A percentile compares a stretch with the other conserved stretches of the same genome.
phyloP scores from a whole-genome alignment of 371 early-diverging fungal species.

The Circinella umbellata region DNA sequence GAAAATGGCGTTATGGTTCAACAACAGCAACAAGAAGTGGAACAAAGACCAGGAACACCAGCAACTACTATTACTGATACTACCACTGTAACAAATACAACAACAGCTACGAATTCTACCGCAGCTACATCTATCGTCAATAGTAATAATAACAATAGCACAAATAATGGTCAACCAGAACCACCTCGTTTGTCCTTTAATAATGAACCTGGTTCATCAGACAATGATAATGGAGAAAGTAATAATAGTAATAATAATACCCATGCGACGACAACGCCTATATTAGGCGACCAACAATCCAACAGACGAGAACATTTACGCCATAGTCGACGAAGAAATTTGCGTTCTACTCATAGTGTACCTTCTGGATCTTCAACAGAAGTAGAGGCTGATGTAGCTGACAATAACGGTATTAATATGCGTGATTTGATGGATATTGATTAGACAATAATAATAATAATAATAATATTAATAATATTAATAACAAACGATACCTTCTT shows the following conservation, averaged over 20 bases:
- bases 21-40: constrained; percentile 1
- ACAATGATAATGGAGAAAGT: constrained; percentile 7
- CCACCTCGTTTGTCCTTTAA: background rate
- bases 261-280: background rate
- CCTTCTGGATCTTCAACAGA: constrained; percentile 34
- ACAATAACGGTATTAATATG: constrained; percentile 12
- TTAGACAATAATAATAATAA: constrained; percentile 3
- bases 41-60: background rate
- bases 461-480: background rate
- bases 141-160: background rate
- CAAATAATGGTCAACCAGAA: background rate
- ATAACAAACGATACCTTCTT: background rate
- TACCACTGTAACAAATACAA: background rate
- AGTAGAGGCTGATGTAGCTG: constrained; percentile 27
- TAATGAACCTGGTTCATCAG: constrained; percentile 3
- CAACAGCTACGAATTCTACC: background rate
- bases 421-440: constrained; percentile 31
- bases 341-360: constrained; percentile 26
- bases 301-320: constrained; percentile 9
- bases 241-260: constrained; percentile 4
- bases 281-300: constrained; percentile 8
- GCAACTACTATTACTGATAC: background rate
- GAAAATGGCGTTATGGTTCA: constrained; percentile 13
- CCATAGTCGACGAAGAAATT: constrained; percentile 25
- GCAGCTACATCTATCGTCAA: background rate